These are phyloP conservation scores for Lachnellula hyalina DNA, from an alignment of 2,329 filamentous ascomycete species.

Conservation along the genomic window DNA sequence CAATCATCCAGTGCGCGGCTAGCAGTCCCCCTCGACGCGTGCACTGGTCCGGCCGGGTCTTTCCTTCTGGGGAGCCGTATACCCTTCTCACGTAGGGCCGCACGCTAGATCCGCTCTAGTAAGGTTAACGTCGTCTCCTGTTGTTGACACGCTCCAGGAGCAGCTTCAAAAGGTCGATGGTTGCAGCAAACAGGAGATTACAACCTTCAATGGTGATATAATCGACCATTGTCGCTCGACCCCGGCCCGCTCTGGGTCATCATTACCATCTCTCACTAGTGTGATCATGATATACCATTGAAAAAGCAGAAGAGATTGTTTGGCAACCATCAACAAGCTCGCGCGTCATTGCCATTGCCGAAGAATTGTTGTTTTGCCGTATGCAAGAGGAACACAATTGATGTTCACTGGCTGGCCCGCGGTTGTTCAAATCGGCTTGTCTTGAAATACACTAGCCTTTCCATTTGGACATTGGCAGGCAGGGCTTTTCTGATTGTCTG, in stretches of 20 bases:
- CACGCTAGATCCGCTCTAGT: constrained; percentile 47
- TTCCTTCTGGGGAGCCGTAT: background rate
- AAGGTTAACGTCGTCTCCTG: constrained; percentile 39
- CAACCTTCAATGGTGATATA: constrained; percentile 55
- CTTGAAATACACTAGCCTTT: no score
- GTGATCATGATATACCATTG: constrained; percentile 20
- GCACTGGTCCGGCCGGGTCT: constrained; percentile 4
- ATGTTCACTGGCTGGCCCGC: no score
- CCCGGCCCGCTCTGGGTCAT: constrained; percentile 44
- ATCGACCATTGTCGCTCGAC: constrained; percentile 51
- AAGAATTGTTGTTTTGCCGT: background rate
- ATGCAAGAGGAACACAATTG: background rate
- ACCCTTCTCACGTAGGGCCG: constrained; percentile 45
- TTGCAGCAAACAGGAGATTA: constrained; percentile 45
- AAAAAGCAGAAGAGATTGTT: background rate
- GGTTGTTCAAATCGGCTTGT: no score
- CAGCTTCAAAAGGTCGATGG: constrained; percentile 43
- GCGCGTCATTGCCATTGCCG: no score
- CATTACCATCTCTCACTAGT: constrained; percentile 14
- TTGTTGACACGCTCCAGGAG: constrained; percentile 40
- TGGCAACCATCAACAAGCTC: no score
- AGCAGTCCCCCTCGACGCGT: constrained; percentile 44
- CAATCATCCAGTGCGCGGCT: constrained; percentile 37
- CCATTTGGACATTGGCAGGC: no score
- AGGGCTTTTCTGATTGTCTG: no score